A percentile compares a stretch with the other conserved stretches of the same genome.
These are phyloP conservation scores for Sporothrix inflata DNA, from an alignment of 2,329 filamentous ascomycete genomes.

Conservation along the genomic window DNA sequence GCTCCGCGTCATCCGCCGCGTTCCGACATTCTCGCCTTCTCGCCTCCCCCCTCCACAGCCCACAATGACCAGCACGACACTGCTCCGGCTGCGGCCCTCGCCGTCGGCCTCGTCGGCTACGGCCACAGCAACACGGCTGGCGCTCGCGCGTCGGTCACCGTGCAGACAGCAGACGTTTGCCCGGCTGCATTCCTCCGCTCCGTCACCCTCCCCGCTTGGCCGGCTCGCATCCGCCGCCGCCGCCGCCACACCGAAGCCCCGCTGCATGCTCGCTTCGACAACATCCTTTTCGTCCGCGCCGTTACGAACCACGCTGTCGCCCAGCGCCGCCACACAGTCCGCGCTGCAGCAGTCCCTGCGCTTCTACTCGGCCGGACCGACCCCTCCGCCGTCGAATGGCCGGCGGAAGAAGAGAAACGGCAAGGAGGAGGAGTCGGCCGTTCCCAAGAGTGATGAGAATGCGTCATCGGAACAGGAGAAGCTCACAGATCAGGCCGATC, in stretches of 20 bases:
- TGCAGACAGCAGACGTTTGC: constrained; percentile 32
- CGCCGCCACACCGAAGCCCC: not conserved
- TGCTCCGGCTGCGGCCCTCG: constrained; percentile 30
- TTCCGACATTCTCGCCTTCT: not conserved
- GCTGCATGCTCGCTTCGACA: not conserved
- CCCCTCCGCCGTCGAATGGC: constrained; percentile 25
- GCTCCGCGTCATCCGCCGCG: constrained; percentile 25
- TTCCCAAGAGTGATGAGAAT: constrained; percentile 13
- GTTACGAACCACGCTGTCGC: not conserved
- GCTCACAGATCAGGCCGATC: constrained; percentile 16
- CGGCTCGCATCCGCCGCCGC: constrained; percentile 10
- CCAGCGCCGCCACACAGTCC: constrained; percentile 11
- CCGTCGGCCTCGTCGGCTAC: constrained; percentile 18
- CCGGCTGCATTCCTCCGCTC: constrained; percentile 31
- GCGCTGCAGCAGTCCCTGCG: constrained; percentile 25
- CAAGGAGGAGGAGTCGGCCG: constrained; percentile 2
- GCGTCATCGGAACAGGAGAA: constrained; percentile 1
- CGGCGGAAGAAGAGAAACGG: constrained; percentile 28
- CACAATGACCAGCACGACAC: constrained; percentile 26
- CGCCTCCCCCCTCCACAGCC: not conserved
- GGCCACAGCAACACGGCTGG: constrained; percentile 22
- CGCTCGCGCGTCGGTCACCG: constrained; percentile 6
- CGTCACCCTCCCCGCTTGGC: constrained; percentile 40
- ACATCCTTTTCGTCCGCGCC: constrained; percentile 2
- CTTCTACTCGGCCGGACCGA: constrained; percentile 28